Evolutionary conservation across 2,329 filamentous ascomycete species (phyloP), one percentile per base, ranked within the genome.

Genomic region (Aspergillus fumigatus): DNA sequence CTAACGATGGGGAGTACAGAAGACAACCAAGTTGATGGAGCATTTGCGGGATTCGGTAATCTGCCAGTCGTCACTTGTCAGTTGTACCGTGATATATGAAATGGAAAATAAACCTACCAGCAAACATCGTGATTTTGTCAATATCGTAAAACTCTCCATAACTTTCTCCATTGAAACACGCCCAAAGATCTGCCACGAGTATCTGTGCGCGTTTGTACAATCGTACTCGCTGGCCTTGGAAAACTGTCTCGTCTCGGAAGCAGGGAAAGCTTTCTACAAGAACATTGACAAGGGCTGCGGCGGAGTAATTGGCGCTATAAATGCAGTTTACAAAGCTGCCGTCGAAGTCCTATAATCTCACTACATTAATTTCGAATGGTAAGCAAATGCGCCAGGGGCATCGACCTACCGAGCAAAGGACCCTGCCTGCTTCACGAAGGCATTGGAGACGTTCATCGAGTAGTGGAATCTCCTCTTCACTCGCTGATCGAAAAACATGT

Each of bases 51-150:
- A 99, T 88, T 47, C 94, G 88, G 71, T 99, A 99, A 77, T 99
- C 94, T 82, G 54, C 4, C 45, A 7, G 17, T 17, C 32, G 32
- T 21, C 11, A 25, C 57, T 48, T 50, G 41, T 57, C 43, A 57
- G 51, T 11, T 14, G 26, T 21, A 8, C 8, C 6, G 41, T 2
- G 38, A 9, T 40, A 10, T 3, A 8, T 48, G 6, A 3, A 5
- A 19, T 23, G 19, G 1, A 10, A 25, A 14, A 5, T 25, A 35
- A n/a, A 14, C 64, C 47, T 73, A 82, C 82, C 82, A 69, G 94
- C 92, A 78, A 99, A 99, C 88, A 97, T 97, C 59, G 94, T 99
- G 67, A 99, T 88, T 71, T 92, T 91, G 75, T 94, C 88, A 65
- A 99, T 96, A 70, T 99, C 94, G 56, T 85, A 71, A 73, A 99